phyloP scores from a whole-genome alignment of 768 basidiomycete genomes.

The Macrocybe gigantea region DNA sequence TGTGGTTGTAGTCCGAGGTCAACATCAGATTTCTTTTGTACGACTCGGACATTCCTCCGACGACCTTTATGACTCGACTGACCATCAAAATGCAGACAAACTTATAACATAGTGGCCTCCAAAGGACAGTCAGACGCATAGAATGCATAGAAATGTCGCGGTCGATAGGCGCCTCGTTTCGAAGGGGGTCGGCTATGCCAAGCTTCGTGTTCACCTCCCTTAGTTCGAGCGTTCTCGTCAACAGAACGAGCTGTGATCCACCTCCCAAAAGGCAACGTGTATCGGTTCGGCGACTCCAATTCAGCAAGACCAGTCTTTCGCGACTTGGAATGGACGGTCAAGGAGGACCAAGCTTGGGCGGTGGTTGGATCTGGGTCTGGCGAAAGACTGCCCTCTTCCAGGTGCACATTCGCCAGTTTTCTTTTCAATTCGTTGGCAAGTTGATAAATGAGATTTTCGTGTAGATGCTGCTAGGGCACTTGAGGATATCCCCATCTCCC shows the following conservation, averaged over 20 bases:
- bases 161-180: too few relatives aligned
- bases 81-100: too few relatives aligned
- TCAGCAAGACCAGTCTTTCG: constrained; percentile 42
- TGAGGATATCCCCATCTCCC: constrained; percentile 60
- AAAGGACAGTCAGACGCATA: too few relatives aligned
- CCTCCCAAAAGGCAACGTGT: constrained; percentile 46
- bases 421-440: not conserved
- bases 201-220: too few relatives aligned
- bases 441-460: not conserved
- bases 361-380: constrained; percentile 62
- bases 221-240: too few relatives aligned
- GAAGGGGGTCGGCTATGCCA: too few relatives aligned
- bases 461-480: constrained; percentile 65
- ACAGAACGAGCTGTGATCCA: constrained; percentile 16
- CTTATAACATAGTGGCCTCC: too few relatives aligned
- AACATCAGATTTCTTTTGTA: too few relatives aligned
- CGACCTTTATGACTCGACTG: too few relatives aligned
- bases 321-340: constrained; percentile 52
- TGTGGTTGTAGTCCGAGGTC: too few relatives aligned
- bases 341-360: constrained; percentile 68
- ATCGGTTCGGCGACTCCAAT: constrained; percentile 54
- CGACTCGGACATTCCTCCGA: too few relatives aligned
- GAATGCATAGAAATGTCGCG: too few relatives aligned
- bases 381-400: constrained; percentile 56
- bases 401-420: constrained; percentile 31